Evolutionary conservation across 2,329 filamentous ascomycete species (phyloP).

Genomic region (Drechslerella coelobrocha): DNA sequence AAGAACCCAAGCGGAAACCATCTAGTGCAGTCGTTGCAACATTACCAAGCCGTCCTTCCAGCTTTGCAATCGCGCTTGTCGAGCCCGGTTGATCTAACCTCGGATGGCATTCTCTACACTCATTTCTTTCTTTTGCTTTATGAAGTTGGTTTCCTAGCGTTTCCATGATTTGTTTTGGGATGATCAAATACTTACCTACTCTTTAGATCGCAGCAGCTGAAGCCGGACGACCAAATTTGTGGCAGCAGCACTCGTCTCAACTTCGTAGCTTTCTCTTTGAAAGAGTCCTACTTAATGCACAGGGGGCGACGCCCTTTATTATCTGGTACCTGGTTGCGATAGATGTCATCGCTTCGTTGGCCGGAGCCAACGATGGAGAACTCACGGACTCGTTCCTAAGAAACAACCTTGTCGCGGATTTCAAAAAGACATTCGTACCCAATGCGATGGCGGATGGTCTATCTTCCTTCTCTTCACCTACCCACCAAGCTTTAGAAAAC

Average conservation of each 20-base stretch:
- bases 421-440: slow-evolving; percentile 51
- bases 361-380: slow-evolving; percentile 63
- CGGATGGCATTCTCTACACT: slow-evolving; percentile 65
- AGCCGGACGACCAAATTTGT: slow-evolving; percentile 62
- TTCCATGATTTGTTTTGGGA: slow-evolving; percentile 47
- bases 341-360: slow-evolving; percentile 65
- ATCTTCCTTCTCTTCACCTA: slow-evolving; percentile 57
- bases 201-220: slow-evolving; percentile 61
- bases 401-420: slow-evolving; percentile 61
- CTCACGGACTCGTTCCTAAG: slow-evolving; percentile 62
- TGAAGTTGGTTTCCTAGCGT: slow-evolving; percentile 59
- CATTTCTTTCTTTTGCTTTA: slow-evolving; percentile 67
- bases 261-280: slow-evolving; percentile 63
- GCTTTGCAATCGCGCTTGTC: slow-evolving; percentile 61
- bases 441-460: slow-evolving; percentile 18
- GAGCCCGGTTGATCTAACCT: slow-evolving; percentile 63
- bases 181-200: slow-evolving; percentile 53
- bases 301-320: slow-evolving; percentile 63
- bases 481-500: slow-evolving; percentile 57
- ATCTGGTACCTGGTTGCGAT: slow-evolving; percentile 65
- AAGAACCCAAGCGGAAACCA: slow-evolving; percentile 59
- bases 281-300: slow-evolving; percentile 60
- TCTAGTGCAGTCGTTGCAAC: slow-evolving; percentile 63
- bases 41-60: slow-evolving; percentile 65
- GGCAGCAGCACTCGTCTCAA: slow-evolving; percentile 65